phyloP scores from a whole-genome alignment of 2,329 filamentous ascomycete species.

The Elsinoe ampelina region DNA sequence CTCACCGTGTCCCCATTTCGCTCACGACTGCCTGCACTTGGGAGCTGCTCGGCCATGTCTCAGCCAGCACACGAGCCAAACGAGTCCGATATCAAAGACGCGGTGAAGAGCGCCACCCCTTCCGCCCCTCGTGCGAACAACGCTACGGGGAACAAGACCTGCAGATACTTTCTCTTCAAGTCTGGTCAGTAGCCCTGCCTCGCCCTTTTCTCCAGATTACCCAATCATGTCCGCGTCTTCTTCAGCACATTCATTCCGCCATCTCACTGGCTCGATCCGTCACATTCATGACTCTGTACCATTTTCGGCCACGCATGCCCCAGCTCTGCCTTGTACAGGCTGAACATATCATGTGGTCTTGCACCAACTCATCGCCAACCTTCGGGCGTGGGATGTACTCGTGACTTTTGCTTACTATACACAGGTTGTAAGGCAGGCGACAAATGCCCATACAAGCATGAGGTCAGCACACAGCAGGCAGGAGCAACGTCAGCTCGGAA shows the following conservation, averaged over 20 bases:
- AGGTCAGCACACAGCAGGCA: constrained; percentile 20
- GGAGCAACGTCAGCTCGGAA: background rate
- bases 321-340: background rate
- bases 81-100: background rate
- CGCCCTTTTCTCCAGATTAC: background rate
- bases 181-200: constrained; percentile 28
- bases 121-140: constrained; percentile 1
- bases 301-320: background rate
- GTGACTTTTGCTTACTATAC: background rate
- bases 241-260: background rate
- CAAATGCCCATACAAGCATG: constrained; percentile 43
- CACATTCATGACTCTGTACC: constrained; percentile 10
- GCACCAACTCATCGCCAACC: background rate
- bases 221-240: background rate
- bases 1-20: background rate
- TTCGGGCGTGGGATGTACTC: background rate
- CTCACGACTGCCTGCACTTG: background rate
- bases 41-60: background rate
- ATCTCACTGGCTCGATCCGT: constrained; percentile 7
- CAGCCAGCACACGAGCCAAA: background rate
- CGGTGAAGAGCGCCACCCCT: background rate
- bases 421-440: constrained; percentile 45
- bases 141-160: constrained; percentile 21
- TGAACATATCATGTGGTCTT: constrained; percentile 1
- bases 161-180: constrained; percentile 32